A percentile compares a stretch with the other conserved stretches of the same genome.
Conservation (phyloP, 2,329 filamentous ascomycete species). For the Penicillium brasilianum region DNA sequence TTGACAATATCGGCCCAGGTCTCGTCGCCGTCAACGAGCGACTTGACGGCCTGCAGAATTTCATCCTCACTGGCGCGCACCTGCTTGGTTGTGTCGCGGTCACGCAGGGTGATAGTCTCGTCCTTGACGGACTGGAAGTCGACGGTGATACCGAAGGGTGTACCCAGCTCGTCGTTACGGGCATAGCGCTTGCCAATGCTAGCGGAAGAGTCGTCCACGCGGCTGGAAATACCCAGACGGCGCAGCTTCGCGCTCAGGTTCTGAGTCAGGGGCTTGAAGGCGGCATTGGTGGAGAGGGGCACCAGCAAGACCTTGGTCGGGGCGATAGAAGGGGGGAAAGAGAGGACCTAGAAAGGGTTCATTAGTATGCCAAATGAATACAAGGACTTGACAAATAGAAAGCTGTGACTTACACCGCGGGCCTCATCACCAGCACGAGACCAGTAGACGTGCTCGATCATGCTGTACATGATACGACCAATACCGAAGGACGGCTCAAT, state of each 20-base stretch:
- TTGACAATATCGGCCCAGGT: slow-evolving; percentile 73
- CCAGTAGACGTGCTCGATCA: slow-evolving; percentile 97
- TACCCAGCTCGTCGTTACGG: slow-evolving; percentile 94
- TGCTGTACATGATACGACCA: slow-evolving; percentile 86
- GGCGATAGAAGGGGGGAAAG: slow-evolving; percentile 77
- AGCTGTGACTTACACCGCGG: slow-evolving; percentile 70
- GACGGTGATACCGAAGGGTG: slow-evolving; percentile 89
- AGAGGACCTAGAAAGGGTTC: slow-evolving; percentile 61
- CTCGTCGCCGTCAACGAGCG: slow-evolving; percentile 66
- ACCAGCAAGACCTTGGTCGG: slow-evolving; percentile 95
- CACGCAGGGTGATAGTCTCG: slow-evolving; percentile 81
- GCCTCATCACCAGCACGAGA: slow-evolving; percentile 82
- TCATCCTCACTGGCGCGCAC: slow-evolving; percentile 82
- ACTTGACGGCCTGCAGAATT: slow-evolving; percentile 75
- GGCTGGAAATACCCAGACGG: slow-evolving; percentile 76
- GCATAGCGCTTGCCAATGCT: slow-evolving; percentile 94
- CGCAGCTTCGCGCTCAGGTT: slow-evolving; percentile 77
- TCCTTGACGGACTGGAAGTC: slow-evolving; percentile 96
- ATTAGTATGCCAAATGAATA: slow-evolving; percentile 13
- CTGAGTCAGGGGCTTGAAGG: slow-evolving; percentile 78
- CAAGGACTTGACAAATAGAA: slow-evolving; percentile 32
- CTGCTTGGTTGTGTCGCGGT: slow-evolving; percentile 89
- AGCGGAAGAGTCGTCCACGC: slow-evolving; percentile 86
- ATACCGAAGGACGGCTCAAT: slow-evolving; percentile 98
- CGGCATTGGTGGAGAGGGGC: slow-evolving; percentile 78